Percentiles rank a stretch among this genome's conserved stretches.
Evolutionary conservation across 2,329 filamentous ascomycete genomes (phyloP).

Genomic region (Lasiodiplodia theobromae): DNA sequence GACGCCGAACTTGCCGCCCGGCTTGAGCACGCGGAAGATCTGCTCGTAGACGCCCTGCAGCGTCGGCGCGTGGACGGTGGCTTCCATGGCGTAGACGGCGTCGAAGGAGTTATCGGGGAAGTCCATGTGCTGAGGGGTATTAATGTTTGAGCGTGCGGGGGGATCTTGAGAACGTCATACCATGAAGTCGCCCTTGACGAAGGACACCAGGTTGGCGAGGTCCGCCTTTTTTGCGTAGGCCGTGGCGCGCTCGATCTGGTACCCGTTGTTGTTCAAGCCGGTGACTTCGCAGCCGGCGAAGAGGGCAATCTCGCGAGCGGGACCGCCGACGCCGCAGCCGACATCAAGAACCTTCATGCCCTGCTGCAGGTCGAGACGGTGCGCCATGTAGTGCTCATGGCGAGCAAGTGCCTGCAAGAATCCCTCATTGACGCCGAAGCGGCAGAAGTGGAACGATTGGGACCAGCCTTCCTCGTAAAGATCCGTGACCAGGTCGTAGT

Average conservation of each 20-base stretch:
- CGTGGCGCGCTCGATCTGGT: conserved; percentile 93
- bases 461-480: conserved; percentile 98
- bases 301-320: conserved; percentile 93
- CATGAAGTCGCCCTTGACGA: conserved; percentile 98
- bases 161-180: conserved; percentile 43
- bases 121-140: conserved; percentile 76
- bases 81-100: conserved; percentile 96
- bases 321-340: conserved; percentile 94
- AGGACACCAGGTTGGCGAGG: conserved; percentile 78
- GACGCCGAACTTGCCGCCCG: conserved; percentile 92
- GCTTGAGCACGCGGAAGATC: conserved; percentile 94
- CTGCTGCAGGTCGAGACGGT: conserved; percentile 84
- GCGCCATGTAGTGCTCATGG: conserved; percentile 96
- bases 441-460: conserved; percentile 96
- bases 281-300: conserved; percentile 89
- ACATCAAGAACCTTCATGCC: conserved; percentile 93
- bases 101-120: conserved; percentile 94
- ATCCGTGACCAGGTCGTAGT: conserved; percentile 95
- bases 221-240: conserved; percentile 83
- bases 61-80: conserved; percentile 90
- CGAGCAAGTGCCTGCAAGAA: conserved; percentile 93
- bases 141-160: conserved; percentile 20
- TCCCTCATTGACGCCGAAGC: conserved; percentile 83
- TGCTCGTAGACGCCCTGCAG: conserved; percentile 92
- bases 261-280: conserved; percentile 98